Evolutionary conservation across 2,329 filamentous ascomycete species (phyloP).

Genomic region (Pseudogymnoascus sp.): DNA sequence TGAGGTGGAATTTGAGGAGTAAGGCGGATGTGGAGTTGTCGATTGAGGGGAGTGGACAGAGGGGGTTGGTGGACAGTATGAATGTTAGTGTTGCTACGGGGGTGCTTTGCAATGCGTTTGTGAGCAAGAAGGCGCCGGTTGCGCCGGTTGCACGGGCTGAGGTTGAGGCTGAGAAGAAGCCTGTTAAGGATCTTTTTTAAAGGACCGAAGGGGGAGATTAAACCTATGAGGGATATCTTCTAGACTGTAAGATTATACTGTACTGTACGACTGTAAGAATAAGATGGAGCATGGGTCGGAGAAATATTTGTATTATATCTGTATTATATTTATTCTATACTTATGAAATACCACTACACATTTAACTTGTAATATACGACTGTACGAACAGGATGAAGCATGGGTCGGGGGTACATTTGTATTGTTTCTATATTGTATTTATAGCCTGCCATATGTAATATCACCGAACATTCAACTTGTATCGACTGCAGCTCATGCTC

Average conservation of each 20-base stretch:
- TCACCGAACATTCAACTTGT: neutral
- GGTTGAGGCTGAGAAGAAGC: neutral
- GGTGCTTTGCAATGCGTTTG: constrained; percentile 63
- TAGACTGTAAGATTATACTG: neutral
- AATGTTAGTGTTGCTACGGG: constrained; percentile 88
- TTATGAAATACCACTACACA: no score
- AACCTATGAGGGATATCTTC: no score
- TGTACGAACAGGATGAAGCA: no score
- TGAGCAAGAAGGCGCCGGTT: constrained; percentile 30
- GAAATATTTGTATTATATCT: neutral
- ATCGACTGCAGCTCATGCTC: neutral
- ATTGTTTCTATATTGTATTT: neutral
- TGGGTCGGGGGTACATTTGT: no score
- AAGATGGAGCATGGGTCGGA: neutral
- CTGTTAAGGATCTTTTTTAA: neutral
- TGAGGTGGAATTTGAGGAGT: constrained; percentile 55
- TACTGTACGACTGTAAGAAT: constrained; percentile 1
- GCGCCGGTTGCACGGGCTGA: neutral
- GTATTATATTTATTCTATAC: neutral
- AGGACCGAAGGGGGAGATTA: no score
- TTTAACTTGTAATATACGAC: no score
- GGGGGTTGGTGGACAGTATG: constrained; percentile 69
- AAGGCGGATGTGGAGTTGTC: constrained; percentile 58
- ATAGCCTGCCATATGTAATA: neutral
- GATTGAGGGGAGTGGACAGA: constrained; percentile 45